A percentile compares a stretch with the other conserved stretches of the same genome.
These are phyloP conservation scores for Backusella australiensis DNA, from an alignment of 192 early-diverging fungal species.

Conservation along the genomic window DNA sequence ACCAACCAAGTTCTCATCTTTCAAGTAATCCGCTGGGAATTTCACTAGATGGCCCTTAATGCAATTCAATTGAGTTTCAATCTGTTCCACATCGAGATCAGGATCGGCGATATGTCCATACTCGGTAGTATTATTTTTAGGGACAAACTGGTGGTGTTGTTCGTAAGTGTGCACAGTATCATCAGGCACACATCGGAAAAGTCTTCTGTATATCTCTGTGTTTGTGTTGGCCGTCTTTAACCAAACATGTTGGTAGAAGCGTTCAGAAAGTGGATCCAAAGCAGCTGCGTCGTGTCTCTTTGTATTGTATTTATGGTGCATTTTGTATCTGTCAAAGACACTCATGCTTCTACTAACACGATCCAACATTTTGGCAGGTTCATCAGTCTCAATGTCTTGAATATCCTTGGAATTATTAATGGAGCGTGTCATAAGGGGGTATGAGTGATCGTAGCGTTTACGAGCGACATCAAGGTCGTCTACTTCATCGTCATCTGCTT, in stretches of 20 bases:
- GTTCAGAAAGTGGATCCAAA: slow-evolving; percentile 68
- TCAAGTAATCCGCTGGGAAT: slow-evolving; percentile 47
- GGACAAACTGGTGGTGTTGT: slow-evolving; percentile 45
- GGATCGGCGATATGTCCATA: slow-evolving; percentile 48
- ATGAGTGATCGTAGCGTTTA: background rate
- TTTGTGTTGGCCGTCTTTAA: slow-evolving; percentile 57
- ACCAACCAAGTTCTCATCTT: slow-evolving; percentile 45
- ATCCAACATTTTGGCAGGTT: slow-evolving; percentile 38
- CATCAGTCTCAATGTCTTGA: slow-evolving; percentile 26
- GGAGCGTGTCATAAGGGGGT: slow-evolving; percentile 5
- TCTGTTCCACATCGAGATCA: slow-evolving; percentile 19
- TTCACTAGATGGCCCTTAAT: slow-evolving; percentile 50
- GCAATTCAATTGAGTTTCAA: slow-evolving; percentile 28
- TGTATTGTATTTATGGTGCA: background rate
- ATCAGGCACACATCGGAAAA: slow-evolving; percentile 83
- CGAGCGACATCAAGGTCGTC: background rate
- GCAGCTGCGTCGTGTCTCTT: slow-evolving; percentile 34
- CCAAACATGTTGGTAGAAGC: slow-evolving; percentile 62
- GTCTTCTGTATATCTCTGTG: slow-evolving; percentile 61
- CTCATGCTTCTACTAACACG: slow-evolving; percentile 12
- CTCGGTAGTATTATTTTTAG: slow-evolving; percentile 34
- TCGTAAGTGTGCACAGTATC: slow-evolving; percentile 61
- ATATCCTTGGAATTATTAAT: slow-evolving; percentile 25
- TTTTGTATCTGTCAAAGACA: slow-evolving; percentile 12
- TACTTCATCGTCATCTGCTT: background rate